A percentile compares a stretch with the other conserved stretches of the same genome.
Evolutionary conservation across 2,329 filamentous ascomycete species (phyloP).

Genomic region (Emmonsiellopsis sp.): DNA sequence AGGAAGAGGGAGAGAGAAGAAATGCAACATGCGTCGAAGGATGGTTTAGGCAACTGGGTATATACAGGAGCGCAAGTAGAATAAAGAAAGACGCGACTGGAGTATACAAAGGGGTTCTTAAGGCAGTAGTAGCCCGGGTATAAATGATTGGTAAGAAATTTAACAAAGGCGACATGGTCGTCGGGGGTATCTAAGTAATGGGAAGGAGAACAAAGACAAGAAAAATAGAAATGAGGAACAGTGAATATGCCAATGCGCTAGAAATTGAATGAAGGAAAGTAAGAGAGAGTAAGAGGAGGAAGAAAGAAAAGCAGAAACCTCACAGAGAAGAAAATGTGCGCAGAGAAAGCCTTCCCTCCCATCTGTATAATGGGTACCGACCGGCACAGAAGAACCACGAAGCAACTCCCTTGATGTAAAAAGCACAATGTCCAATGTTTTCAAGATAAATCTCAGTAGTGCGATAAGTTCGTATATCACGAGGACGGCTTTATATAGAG

Average conservation of each 20-base stretch:
- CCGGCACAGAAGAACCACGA: no score
- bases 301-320: no score
- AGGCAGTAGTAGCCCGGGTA: neutral
- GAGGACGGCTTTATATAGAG: neutral
- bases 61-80: neutral
- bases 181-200: no score
- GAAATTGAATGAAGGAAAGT: no score
- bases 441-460: neutral
- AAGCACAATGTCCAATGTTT: neutral
- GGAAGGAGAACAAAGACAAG: neutral
- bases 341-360: no score
- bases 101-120: neutral
- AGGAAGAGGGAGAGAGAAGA: neutral
- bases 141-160: neutral
- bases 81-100: neutral
- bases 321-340: no score
- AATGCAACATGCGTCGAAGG: neutral
- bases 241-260: neutral
- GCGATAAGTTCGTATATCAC: neutral
- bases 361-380: no score
- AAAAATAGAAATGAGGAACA: neutral
- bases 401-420: no score
- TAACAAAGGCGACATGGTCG: neutral
- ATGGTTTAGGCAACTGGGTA: neutral
- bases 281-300: no score